These are phyloP conservation scores for Zygnema circumcarinatum DNA, from an alignment of 139 green algal species.

Conservation along the genomic window DNA sequence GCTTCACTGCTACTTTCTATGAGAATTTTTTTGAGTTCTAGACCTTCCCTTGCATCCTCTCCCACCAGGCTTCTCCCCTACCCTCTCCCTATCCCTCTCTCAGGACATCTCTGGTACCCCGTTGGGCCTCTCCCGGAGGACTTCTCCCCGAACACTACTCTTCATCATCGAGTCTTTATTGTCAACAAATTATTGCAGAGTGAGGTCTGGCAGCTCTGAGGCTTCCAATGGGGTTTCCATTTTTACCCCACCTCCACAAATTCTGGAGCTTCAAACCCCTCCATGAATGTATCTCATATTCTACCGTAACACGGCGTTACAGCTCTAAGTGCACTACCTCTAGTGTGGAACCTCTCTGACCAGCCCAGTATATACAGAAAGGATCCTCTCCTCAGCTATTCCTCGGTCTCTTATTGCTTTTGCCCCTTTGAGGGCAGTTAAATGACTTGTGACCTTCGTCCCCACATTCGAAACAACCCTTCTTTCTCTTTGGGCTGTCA, in stretches of 20 bases:
- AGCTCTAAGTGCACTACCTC: neutral
- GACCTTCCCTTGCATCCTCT: neutral
- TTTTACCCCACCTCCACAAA: too few species aligned
- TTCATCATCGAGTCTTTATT: too few species aligned
- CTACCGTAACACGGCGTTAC: neutral
- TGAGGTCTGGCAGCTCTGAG: too few species aligned
- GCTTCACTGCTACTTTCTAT: neutral
- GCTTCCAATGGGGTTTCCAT: neutral
- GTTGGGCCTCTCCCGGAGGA: neutral
- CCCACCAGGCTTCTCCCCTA: too few species aligned
- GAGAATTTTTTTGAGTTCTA: neutral
- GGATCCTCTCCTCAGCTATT: neutral
- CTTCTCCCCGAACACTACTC: neutral
- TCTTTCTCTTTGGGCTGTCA: neutral
- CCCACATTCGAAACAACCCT: conserved; percentile 36
- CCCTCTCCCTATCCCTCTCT: too few species aligned
- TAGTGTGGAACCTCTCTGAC: neutral
- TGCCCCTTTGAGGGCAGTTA: conserved; percentile 36
- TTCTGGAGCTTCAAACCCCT: neutral
- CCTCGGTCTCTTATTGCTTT: neutral
- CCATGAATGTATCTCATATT: neutral
- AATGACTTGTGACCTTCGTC: conserved; percentile 42
- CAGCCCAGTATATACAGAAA: neutral
- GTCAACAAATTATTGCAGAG: too few species aligned
- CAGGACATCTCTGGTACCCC: too few species aligned